Conservation (phyloP, 116 monocot species). For the Dioscorea cayenensis region DNA sequence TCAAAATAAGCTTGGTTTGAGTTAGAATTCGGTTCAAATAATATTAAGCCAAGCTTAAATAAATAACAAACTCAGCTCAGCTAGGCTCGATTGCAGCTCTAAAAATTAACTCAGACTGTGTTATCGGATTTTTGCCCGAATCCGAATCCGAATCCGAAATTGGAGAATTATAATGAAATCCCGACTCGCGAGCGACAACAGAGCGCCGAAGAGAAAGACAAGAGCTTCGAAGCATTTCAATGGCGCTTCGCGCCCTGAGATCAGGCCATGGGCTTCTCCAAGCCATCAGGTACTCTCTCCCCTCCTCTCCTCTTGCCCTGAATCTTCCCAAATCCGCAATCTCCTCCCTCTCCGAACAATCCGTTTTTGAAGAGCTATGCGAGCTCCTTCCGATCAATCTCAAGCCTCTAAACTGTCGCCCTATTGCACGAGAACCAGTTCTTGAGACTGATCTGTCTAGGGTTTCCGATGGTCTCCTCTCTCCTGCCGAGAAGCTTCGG, state of each 20-base stretch:
- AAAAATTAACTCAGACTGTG: too few relatives aligned
- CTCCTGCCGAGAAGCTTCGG: conserved; percentile 41
- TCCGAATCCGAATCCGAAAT: too few relatives aligned
- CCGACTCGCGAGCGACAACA: too few relatives aligned
- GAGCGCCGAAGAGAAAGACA: too few relatives aligned
- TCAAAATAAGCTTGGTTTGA: too few relatives aligned
- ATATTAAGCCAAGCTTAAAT: too few relatives aligned
- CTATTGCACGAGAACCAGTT: background rate
- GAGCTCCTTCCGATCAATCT: conserved; percentile 43
- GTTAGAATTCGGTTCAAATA: too few relatives aligned
- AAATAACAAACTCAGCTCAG: too few relatives aligned
- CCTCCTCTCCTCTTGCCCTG: background rate
- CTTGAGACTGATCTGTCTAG: background rate
- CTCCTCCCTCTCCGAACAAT: conserved; percentile 26
- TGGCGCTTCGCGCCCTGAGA: conserved; percentile 24
- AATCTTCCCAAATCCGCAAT: background rate
- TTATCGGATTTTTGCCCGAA: too few relatives aligned
- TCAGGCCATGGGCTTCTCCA: conserved; percentile 14
- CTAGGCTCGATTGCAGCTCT: too few relatives aligned
- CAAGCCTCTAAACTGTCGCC: conserved; percentile 11
- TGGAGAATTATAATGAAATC: too few relatives aligned
- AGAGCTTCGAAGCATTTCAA: background rate
- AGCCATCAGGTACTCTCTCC: conserved; percentile 16
- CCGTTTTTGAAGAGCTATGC: conserved; percentile 50
- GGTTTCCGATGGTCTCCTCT: conserved; percentile 19